Evolutionary conservation across 768 basidiomycete species (phyloP), one percentile per base, ranked within the genome.

Genomic region (Trametes elegans): DNA sequence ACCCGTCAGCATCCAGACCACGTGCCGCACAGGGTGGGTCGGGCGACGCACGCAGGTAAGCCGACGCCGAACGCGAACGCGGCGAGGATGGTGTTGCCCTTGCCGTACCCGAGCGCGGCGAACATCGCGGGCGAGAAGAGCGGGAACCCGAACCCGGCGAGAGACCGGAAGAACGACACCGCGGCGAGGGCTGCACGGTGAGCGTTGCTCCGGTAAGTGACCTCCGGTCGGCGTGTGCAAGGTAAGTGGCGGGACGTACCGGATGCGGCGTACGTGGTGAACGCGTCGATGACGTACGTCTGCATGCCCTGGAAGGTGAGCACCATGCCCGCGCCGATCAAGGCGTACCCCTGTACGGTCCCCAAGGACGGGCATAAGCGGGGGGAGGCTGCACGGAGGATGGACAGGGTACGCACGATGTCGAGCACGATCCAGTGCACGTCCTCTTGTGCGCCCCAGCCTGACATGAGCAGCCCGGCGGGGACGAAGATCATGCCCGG

Each of bases 41-140:
- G n/a, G 26, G 35, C 32, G 16, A 34, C 76, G 73, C 45, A 68
- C 79, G 80, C 76, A 73, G 52, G 53, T 61, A 81, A 81, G 13
- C 87, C 87, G 28, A 89, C 66, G 0, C 67, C 76, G 39, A 88
- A 77, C 2, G 82, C 73, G 1, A 78, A 56, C 5, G 68, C 76
- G 0, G 86, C 87, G 6, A 91, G 73, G 1, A 90, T 73, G 0
- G 87, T 84, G 55, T 82, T 68, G 5, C 84, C 86, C 56, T 83
- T 85, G 0, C 88, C 88, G 55, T 84, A 85, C 3, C 87, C 88
- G 1, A 90, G 72, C 11, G 72, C 70, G 1, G 71, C 62, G 68
- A 79, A 89, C 82, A 90, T 86, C 28, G 78, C 71, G 19, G 85
- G 81, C 8, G 84, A 85, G 60, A 90, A 90, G 16, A 90, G 70